A percentile compares a stretch with the other conserved stretches of the same genome.
These are phyloP conservation scores for Artemisia argyi DNA, from an alignment of 129 eudicot genomes.

Conservation along the genomic window DNA sequence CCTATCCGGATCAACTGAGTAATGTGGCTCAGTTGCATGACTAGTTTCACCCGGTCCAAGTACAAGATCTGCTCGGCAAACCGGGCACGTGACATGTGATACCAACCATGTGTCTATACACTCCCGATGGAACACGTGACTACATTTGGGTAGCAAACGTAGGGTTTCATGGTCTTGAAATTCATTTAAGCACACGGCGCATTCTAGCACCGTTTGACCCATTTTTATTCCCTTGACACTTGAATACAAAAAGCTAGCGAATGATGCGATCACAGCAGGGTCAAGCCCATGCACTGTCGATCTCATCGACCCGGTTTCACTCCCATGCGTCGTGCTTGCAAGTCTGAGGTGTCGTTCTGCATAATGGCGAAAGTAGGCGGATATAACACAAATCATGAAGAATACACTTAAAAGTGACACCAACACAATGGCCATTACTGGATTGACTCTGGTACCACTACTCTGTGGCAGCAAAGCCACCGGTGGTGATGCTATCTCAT, in stretches of 20 bases:
- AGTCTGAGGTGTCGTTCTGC: conserved; percentile 22
- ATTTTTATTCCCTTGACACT: conserved; percentile 52
- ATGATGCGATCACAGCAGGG: conserved; percentile 37
- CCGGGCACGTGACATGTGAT: conserved; percentile 63
- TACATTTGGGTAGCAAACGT: conserved; percentile 54
- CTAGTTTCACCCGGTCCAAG: conserved; percentile 26
- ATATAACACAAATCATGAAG: conserved; percentile 45
- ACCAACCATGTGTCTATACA: conserved; percentile 68
- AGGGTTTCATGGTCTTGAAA: conserved; percentile 57
- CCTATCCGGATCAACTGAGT: background rate
- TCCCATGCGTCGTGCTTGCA: conserved; percentile 12
- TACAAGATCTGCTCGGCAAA: conserved; percentile 57
- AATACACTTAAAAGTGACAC: conserved; percentile 41
- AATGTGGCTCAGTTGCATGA: background rate
- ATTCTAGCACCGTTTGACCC: conserved; percentile 55
- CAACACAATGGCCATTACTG: conserved; percentile 46
- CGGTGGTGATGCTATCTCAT: conserved; percentile 13
- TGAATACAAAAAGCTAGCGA: conserved; percentile 48
- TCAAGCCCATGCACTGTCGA: conserved; percentile 58
- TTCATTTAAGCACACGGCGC: conserved; percentile 66
- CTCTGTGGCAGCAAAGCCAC: background rate
- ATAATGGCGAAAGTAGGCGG: conserved; percentile 51
- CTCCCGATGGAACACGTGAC: conserved; percentile 58
- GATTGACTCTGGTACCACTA: conserved; percentile 22
- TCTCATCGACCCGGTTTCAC: conserved; percentile 31